Evolutionary conservation across 208 protist genomes (phyloP).

Genomic region (Trichomonas gallinae): DNA sequence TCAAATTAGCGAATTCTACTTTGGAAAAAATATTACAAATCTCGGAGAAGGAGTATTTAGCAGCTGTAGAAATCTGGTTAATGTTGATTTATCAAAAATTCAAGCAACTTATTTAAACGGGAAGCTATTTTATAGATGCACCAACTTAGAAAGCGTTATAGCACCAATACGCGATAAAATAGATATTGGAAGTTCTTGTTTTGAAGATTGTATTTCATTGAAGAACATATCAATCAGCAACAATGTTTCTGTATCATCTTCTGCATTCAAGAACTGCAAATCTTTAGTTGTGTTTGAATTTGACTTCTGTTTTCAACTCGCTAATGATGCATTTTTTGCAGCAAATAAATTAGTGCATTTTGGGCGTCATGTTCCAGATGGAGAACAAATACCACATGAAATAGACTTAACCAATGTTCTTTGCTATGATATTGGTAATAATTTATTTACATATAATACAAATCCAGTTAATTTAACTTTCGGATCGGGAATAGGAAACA

Average conservation of each 20-base stretch:
- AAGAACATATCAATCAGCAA: neutral
- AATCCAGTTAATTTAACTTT: neutral
- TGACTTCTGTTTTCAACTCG: neutral
- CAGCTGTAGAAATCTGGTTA: neutral
- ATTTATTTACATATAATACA: neutral
- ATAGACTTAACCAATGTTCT: neutral
- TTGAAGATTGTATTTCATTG: neutral
- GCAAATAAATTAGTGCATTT: neutral
- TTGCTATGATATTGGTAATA: neutral
- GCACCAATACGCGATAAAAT: neutral
- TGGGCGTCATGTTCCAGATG: neutral
- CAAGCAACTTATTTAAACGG: neutral
- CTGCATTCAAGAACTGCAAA: neutral
- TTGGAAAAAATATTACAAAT: neutral
- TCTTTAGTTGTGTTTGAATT: neutral
- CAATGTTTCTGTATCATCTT: neutral
- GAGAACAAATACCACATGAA: neutral
- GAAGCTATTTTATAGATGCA: neutral
- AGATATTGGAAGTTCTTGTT: neutral
- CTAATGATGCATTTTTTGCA: neutral
- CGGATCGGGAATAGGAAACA: neutral
- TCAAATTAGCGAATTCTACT: neutral
- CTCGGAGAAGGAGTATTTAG: neutral
- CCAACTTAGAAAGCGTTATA: neutral
- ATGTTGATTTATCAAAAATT: neutral